phyloP scores from a whole-genome alignment of 495 filamentous ascomycete genomes.

The Chaetomidium leptoderma region DNA sequence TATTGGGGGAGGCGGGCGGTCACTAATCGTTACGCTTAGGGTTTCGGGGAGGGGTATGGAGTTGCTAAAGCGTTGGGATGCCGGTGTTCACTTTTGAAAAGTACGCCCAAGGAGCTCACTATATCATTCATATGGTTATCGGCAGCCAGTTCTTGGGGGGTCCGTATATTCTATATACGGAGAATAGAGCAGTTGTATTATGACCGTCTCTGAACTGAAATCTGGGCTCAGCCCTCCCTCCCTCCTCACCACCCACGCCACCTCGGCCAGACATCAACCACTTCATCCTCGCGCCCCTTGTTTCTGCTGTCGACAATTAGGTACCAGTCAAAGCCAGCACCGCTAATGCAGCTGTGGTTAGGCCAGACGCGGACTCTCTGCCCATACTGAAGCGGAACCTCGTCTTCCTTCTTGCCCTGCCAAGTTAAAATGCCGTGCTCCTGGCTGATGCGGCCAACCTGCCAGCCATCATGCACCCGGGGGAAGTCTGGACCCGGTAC shows the following conservation, averaged over 20 bases:
- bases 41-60: not conserved
- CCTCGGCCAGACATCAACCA: constrained; percentile 68
- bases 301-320: constrained; percentile 65
- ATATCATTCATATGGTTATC: not conserved
- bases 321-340: constrained; percentile 69
- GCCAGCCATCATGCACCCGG: constrained; percentile 50
- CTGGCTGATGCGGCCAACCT: constrained; percentile 58
- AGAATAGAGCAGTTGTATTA: not conserved
- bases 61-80: not conserved
- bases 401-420: constrained; percentile 37
- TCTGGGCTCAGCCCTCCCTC: constrained; percentile 17
- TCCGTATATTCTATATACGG: not conserved
- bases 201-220: too few relatives aligned
- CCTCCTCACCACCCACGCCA: constrained; percentile 54
- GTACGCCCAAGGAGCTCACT: too few relatives aligned
- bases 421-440: constrained; percentile 62
- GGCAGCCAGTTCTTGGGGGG: too few relatives aligned
- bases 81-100: not conserved
- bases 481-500: constrained; percentile 37
- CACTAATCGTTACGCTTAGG: not conserved
- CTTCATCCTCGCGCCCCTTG: constrained; percentile 48
- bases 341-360: constrained; percentile 81
- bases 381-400: constrained; percentile 56
- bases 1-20: too few relatives aligned
- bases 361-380: constrained; percentile 69